Percentiles rank a stretch among this genome's conserved stretches.
phyloP scores from a whole-genome alignment of 1,284 basidiomycete species.

The Ustilago xerochloae region DNA sequence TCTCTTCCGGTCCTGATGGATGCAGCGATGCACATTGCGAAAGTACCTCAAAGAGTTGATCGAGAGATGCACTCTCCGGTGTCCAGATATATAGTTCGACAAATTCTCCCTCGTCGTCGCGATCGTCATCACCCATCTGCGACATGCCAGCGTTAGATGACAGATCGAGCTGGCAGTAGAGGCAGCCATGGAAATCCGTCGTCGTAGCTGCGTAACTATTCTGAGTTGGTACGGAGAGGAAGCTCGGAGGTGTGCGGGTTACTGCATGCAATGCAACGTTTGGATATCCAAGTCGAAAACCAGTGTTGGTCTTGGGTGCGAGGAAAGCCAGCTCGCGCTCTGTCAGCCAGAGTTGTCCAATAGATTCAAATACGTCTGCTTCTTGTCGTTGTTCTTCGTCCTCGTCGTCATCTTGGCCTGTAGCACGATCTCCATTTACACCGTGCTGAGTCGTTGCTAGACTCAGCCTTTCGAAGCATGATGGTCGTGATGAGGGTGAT shows the following conservation, averaged over 20 bases:
- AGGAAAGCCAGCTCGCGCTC: slow-evolving; percentile 56
- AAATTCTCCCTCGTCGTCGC: slow-evolving; percentile 50
- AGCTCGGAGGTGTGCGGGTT: slow-evolving; percentile 54
- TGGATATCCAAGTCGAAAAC: slow-evolving; percentile 59
- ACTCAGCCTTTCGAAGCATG: slow-evolving; percentile 27
- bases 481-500: slow-evolving; percentile 27
- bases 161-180: slow-evolving; percentile 66
- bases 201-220: slow-evolving; percentile 7
- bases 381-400: slow-evolving; percentile 12
- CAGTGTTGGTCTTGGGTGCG: slow-evolving; percentile 18
- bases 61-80: slow-evolving; percentile 73
- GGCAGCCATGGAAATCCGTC: slow-evolving; percentile 36
- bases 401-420: background rate
- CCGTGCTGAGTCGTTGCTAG: background rate
- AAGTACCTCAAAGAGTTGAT: slow-evolving; percentile 85
- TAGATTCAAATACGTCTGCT: slow-evolving; percentile 24
- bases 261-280: slow-evolving; percentile 63
- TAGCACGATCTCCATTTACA: background rate
- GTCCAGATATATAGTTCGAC: slow-evolving; percentile 61
- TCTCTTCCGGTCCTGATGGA: slow-evolving; percentile 72
- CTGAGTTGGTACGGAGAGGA: slow-evolving; percentile 6
- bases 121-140: slow-evolving; percentile 44
- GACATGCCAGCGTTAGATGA: slow-evolving; percentile 32
- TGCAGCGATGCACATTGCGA: slow-evolving; percentile 90
- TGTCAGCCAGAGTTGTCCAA: slow-evolving; percentile 53